A percentile compares a stretch with the other conserved stretches of the same genome.
phyloP scores from a whole-genome alignment of 768 basidiomycete species.

The Mycena maculata region DNA sequence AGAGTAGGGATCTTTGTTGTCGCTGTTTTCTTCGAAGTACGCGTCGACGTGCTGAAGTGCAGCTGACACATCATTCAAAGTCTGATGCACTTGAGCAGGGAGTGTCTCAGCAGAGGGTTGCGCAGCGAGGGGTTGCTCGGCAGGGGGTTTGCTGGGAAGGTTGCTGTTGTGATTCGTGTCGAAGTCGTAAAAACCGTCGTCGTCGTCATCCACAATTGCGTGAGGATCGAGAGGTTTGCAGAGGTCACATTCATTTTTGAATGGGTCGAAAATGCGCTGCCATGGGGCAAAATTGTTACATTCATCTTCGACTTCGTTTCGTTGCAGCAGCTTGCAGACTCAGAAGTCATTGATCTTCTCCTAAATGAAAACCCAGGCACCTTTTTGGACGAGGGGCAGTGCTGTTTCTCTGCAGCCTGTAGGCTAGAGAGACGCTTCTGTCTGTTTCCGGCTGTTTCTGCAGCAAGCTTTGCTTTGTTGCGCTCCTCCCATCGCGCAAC shows the following conservation, averaged over 20 bases:
- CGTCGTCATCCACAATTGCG: not conserved
- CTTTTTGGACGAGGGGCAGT: slow-evolving; percentile 22
- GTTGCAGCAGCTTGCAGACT: slow-evolving; percentile 28
- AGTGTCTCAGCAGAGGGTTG: not conserved
- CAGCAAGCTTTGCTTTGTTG: slow-evolving; percentile 1
- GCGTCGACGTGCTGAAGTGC: slow-evolving; percentile 3
- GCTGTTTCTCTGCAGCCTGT: slow-evolving; percentile 3
- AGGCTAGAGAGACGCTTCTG: slow-evolving; percentile 1
- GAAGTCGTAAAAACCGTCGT: not conserved
- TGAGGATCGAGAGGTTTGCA: slow-evolving; percentile 22
- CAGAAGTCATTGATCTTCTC: slow-evolving; percentile 37
- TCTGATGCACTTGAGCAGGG: slow-evolving; percentile 4
- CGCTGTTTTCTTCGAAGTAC: slow-evolving; percentile 7
- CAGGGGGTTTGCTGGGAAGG: not conserved
- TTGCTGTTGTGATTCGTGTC: not conserved
- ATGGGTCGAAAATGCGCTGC: slow-evolving; percentile 35
- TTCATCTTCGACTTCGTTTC: slow-evolving; percentile 16
- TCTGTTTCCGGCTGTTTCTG: not conserved
- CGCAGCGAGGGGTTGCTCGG: not conserved
- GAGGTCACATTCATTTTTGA: slow-evolving; percentile 39
- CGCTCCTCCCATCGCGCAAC: slow-evolving; percentile 1
- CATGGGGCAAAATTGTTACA: slow-evolving; percentile 33
- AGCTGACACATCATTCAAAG: not conserved
- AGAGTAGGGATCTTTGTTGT: not conserved
- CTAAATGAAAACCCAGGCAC: slow-evolving; percentile 38